Base-by-base conservation (phyloP, 345 rosid genomes). In the Camelina hispida region DNA sequence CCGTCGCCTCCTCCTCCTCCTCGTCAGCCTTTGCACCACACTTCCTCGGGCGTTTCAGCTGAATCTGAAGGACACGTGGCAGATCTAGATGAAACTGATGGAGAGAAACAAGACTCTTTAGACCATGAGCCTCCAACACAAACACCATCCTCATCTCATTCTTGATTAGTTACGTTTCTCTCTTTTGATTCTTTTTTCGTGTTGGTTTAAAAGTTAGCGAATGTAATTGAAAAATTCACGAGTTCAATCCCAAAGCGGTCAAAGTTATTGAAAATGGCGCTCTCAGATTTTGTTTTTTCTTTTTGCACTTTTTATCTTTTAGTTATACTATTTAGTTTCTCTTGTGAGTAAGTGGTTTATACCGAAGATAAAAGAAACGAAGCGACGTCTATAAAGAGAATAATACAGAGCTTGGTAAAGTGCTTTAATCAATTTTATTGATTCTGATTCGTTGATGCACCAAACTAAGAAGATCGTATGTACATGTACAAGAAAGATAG, bases 21-120 rank as follows among this genome's bases (percentile, higher is more conserved):
- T 9, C 66, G 34, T 7, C 72, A 35, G 13, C 25, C 46, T 57
- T 32, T 57, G 42, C 62, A 57, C 42, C 42, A 32, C 18, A 32
- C 42, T 57, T 57, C 62, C 13, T 57, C 62, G n/a, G 58, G 59
- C 52, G 18, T 37, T 35, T 66, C 84, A 4, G 63, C 22, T 56
- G 37, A 72, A 57, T 51, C 80, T 12, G 55, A 84, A 23, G 22
- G 42, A 20, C 74, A 61, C 32, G 61, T 12, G 35, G 70, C 56
- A 67, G 65, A 83, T 68, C 82, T 65, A 43, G 80, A 65, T 43
- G 84, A 80, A 62, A n/a, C 75, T 42, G 68, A 77, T 63, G 83
- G 58, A 12, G 78, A 69, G 42, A 72, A 77, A 55, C 80, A 77
- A 15, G 71, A 80, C 25, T 52, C 80, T 48, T 76, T 37, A n/a